Evolutionary conservation across 179 eudicot species (phyloP).

Genomic region (Heliamphora pulchella): DNA sequence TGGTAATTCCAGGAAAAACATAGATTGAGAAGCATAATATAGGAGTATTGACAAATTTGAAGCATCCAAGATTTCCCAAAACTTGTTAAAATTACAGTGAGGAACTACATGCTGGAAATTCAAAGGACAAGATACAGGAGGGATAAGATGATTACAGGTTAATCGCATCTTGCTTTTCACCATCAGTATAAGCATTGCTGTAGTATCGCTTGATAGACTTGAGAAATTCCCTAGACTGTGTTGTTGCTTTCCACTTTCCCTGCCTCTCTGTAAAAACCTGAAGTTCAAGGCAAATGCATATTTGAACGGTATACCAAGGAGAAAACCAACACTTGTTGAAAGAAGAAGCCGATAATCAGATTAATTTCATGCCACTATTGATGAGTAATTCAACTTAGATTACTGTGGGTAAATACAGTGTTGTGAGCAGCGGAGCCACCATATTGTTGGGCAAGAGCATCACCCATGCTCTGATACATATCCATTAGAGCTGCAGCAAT

Average conservation of each 20-base stretch:
- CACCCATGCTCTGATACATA: conserved; percentile 97
- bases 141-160: conserved; percentile 48
- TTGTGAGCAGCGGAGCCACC: conserved; percentile 99
- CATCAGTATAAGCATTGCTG: conserved; percentile 97
- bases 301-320: not conserved
- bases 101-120: not conserved
- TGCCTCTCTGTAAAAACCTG: conserved; percentile 93
- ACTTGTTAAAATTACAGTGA: not conserved
- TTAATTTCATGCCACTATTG: conserved; percentile 2
- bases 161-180: conserved; percentile 98
- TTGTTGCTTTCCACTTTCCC: conserved; percentile 98
- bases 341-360: not conserved
- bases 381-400: conserved; percentile 5
- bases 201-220: conserved; percentile 94
- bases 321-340: not conserved
- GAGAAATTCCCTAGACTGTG: conserved; percentile 91
- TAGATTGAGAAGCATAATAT: not conserved
- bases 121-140: conserved; percentile 12
- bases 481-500: conserved; percentile 92
- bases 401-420: conserved; percentile 41
- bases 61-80: conserved; percentile 5
- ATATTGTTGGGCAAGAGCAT: conserved; percentile 97
- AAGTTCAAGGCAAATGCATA: conserved; percentile 14
- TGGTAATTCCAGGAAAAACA: conserved; percentile 24
- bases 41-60: not conserved